Evolutionary conservation across 2,329 filamentous ascomycete species (phyloP).

Genomic region (Neonectria ditissima): DNA sequence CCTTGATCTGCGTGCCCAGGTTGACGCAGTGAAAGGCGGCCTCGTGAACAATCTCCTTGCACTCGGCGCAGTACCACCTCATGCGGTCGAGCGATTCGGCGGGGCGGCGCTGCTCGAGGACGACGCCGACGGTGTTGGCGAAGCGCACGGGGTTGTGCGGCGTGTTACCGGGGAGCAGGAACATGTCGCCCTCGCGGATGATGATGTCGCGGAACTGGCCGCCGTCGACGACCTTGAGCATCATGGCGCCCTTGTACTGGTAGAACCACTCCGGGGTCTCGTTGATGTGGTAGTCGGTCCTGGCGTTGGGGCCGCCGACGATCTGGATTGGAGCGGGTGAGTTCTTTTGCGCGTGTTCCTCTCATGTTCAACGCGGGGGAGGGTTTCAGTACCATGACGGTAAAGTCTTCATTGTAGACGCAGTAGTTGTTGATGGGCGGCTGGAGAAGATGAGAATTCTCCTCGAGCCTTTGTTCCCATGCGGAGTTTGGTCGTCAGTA

Average conservation of each 20-base stretch:
- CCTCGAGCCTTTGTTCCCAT: conserved; percentile 75
- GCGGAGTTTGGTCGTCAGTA: conserved; percentile 23
- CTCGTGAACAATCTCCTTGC: conserved; percentile 82
- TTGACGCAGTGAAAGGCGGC: conserved; percentile 89
- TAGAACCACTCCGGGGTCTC: conserved; percentile 97
- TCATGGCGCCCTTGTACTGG: conserved; percentile 93
- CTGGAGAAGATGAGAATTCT: conserved; percentile 91
- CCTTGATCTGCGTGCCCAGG: conserved; percentile 94
- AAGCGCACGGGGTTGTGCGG: conserved; percentile 97
- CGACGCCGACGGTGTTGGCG: conserved; percentile 91
- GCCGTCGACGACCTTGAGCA: conserved; percentile 88
- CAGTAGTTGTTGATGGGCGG: conserved; percentile 98
- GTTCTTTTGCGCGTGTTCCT: neutral
- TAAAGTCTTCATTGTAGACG: conserved; percentile 87
- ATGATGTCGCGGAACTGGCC: conserved; percentile 82
- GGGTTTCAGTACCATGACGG: conserved; percentile 77
- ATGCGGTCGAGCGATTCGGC: conserved; percentile 78
- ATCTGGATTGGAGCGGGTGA: conserved; percentile 63
- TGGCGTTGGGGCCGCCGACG: conserved; percentile 93
- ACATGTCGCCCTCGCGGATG: conserved; percentile 94
- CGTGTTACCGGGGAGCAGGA: conserved; percentile 91
- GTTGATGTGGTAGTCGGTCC: conserved; percentile 99
- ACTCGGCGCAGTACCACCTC: conserved; percentile 88
- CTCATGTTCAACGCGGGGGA: neutral
- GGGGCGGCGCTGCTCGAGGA: conserved; percentile 87